Conservation (phyloP, 345 rosid genomes). For the Stellera chamaejasme region DNA sequence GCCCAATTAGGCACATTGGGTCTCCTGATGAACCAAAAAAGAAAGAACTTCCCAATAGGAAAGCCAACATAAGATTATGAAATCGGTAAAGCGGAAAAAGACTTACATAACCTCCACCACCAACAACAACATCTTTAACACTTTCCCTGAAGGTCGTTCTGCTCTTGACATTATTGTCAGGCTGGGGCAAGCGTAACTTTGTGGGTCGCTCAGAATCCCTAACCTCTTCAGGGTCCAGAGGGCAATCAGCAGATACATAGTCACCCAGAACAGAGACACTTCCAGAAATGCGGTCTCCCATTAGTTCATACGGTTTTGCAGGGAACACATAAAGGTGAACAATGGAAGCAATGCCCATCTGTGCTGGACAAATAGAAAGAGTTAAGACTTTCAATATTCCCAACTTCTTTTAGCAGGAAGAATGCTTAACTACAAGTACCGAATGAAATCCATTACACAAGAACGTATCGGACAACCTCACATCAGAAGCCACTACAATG, state of each 20-base stretch:
- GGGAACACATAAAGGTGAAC: slow-evolving; percentile 97
- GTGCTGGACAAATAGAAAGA: slow-evolving; percentile 52
- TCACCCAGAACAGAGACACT: slow-evolving; percentile 90
- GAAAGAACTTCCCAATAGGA: too few relatives aligned
- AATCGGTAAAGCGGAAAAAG: slow-evolving; percentile 7
- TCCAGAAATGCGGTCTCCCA: slow-evolving; percentile 84
- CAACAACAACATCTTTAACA: slow-evolving; percentile 84
- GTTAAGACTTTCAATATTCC: slow-evolving; percentile 27
- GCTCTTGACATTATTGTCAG: slow-evolving; percentile 56
- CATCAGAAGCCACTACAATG: too few relatives aligned
- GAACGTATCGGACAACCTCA: too few relatives aligned
- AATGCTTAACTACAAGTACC: too few relatives aligned
- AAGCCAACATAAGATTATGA: not conserved
- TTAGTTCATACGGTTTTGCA: slow-evolving; percentile 74
- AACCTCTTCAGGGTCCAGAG: slow-evolving; percentile 93
- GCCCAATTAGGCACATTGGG: too few relatives aligned
- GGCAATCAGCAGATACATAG: slow-evolving; percentile 88
- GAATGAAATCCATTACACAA: too few relatives aligned
- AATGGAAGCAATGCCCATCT: slow-evolving; percentile 98
- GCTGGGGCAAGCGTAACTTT: slow-evolving; percentile 88
- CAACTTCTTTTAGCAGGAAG: too few relatives aligned
- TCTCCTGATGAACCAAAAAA: too few relatives aligned
- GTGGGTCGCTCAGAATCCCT: slow-evolving; percentile 97
- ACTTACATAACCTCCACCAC: slow-evolving; percentile 92
- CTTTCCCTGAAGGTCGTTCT: slow-evolving; percentile 93